Conservation (phyloP, 2,329 filamentous ascomycete genomes). For the Monosporascus sp. region DNA sequence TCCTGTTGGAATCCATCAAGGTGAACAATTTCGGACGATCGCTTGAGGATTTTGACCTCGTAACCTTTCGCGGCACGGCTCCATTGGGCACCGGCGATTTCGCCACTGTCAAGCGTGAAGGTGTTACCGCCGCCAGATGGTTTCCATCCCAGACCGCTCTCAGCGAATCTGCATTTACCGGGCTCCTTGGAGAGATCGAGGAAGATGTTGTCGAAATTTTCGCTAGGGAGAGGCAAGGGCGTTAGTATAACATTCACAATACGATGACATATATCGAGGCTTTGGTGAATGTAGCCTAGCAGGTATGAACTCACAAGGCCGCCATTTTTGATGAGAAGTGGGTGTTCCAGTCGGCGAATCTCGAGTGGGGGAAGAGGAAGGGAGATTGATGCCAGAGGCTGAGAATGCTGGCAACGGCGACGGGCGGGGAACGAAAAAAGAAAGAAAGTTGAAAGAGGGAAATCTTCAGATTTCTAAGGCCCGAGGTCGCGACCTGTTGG, state of each 20-base stretch:
- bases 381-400: background rate
- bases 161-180: constrained; percentile 91
- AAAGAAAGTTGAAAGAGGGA: constrained; percentile 1
- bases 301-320: constrained; percentile 18
- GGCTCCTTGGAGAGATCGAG: constrained; percentile 89
- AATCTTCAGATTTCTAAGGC: constrained; percentile 2
- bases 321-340: constrained; percentile 15
- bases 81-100: constrained; percentile 88
- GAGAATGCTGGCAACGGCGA: background rate
- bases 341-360: constrained; percentile 1
- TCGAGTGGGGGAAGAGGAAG: background rate
- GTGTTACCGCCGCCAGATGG: constrained; percentile 80
- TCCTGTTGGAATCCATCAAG: constrained; percentile 93
- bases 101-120: constrained; percentile 84
- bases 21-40: constrained; percentile 81
- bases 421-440: background rate
- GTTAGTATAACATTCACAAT: constrained; percentile 6
- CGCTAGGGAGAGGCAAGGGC: constrained; percentile 38
- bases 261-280: background rate
- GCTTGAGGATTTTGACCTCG: constrained; percentile 85
- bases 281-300: background rate
- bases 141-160: constrained; percentile 94
- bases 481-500: background rate
- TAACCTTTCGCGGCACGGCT: constrained; percentile 87
- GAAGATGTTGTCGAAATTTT: constrained; percentile 97